Conservation (phyloP, 352 stramenopile genomes). For the Phytophthora tentaculata region DNA sequence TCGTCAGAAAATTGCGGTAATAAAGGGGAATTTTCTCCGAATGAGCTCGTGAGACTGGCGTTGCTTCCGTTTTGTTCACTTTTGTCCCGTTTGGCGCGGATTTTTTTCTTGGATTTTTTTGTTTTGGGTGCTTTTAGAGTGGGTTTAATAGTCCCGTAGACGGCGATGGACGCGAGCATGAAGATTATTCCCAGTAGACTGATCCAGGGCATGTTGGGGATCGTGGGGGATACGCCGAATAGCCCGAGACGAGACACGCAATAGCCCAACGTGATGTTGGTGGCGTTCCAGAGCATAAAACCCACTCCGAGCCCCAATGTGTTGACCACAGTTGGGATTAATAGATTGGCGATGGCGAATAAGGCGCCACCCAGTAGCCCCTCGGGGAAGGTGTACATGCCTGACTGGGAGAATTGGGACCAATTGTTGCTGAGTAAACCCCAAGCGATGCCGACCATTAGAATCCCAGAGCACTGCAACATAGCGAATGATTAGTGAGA, state of each 20-base stretch:
- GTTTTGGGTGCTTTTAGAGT: constrained; percentile 47
- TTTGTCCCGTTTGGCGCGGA: constrained; percentile 11
- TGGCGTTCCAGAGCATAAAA: constrained; percentile 90
- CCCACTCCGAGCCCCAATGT: constrained; percentile 77
- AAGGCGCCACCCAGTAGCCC: constrained; percentile 77
- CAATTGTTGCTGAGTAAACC: constrained; percentile 85
- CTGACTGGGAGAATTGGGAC: constrained; percentile 71
- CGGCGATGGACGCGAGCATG: constrained; percentile 81
- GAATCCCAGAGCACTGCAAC: constrained; percentile 79
- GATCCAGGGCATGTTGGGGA: constrained; percentile 58
- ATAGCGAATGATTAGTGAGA: not conserved
- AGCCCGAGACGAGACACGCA: constrained; percentile 77
- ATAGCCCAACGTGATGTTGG: constrained; percentile 85
- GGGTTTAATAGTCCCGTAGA: constrained; percentile 82
- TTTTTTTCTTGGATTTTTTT: constrained; percentile 20
- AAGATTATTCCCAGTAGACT: constrained; percentile 75
- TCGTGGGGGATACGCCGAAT: constrained; percentile 68
- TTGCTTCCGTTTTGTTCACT: constrained; percentile 18
- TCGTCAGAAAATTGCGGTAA: constrained; percentile 37
- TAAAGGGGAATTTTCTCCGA: constrained; percentile 48
- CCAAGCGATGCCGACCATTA: constrained; percentile 82
- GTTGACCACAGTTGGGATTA: constrained; percentile 89
- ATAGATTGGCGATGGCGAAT: constrained; percentile 81
- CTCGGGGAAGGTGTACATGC: constrained; percentile 82
- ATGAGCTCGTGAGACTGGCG: constrained; percentile 28